Conservation (phyloP, 2,329 filamentous ascomycete genomes). For the Paracamarosporium sp. region DNA sequence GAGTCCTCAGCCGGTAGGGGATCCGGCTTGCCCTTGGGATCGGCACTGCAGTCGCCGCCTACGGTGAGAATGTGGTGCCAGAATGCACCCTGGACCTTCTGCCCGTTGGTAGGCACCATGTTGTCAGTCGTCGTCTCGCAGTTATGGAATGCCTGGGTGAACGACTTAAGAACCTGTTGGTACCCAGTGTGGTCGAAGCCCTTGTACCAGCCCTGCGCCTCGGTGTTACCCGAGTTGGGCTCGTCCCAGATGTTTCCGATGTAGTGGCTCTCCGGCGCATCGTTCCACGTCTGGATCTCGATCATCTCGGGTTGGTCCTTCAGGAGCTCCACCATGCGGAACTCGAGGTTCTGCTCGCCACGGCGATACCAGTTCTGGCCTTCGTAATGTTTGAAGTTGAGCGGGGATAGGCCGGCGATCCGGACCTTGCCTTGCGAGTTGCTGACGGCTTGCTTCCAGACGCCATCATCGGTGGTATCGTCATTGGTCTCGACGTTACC, state of each 20-base stretch:
- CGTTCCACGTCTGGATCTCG: conserved; percentile 52
- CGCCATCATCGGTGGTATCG: conserved; percentile 31
- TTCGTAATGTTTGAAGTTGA: conserved; percentile 48
- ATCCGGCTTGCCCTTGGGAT: conserved; percentile 48
- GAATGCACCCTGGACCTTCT: conserved; percentile 23
- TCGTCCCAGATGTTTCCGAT: conserved; percentile 50
- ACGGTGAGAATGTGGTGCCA: conserved; percentile 30
- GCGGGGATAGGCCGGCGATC: conserved; percentile 48
- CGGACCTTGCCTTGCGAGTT: conserved; percentile 41
- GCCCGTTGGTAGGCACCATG: conserved; percentile 26
- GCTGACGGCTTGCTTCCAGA: conserved; percentile 23
- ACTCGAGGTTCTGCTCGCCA: conserved; percentile 47
- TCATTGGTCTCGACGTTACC: conserved; percentile 32
- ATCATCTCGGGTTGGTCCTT: conserved; percentile 46
- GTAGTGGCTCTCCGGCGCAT: conserved; percentile 50
- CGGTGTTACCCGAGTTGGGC: conserved; percentile 20
- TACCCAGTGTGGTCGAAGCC: conserved; percentile 47
- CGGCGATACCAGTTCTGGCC: conserved; percentile 46
- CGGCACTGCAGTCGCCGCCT: conserved; percentile 47
- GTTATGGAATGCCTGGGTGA: conserved; percentile 47
- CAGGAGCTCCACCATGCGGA: conserved; percentile 36
- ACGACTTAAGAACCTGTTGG: conserved; percentile 43
- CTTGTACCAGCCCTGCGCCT: conserved; percentile 34
- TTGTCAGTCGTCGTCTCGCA: conserved; percentile 30
- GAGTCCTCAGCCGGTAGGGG: conserved; percentile 20